These are phyloP conservation scores for Auxenochlorella pyrenoidosa DNA, from an alignment of 139 green algal species.

Conservation along the genomic window DNA sequence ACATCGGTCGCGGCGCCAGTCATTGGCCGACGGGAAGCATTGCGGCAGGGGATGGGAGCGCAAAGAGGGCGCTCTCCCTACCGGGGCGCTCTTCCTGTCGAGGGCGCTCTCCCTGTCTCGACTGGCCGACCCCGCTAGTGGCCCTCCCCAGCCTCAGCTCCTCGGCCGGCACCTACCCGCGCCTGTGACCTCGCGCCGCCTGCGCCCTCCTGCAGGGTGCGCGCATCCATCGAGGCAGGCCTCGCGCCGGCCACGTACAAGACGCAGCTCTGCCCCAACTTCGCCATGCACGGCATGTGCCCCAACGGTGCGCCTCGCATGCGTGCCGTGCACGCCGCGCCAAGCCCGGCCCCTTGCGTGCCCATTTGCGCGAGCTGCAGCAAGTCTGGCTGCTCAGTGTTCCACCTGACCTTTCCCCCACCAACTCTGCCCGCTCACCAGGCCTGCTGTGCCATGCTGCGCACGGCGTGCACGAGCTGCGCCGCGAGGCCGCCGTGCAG, in stretches of 20 bases:
- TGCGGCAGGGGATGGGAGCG: too few species aligned
- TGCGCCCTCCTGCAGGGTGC: neutral
- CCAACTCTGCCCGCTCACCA: neutral
- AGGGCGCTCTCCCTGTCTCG: neutral
- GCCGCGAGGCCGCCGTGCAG: slow-evolving; percentile 19
- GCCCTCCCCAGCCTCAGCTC: neutral
- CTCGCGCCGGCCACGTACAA: neutral
- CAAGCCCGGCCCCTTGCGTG: too few species aligned
- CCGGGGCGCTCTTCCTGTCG: too few species aligned
- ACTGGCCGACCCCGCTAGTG: too few species aligned
- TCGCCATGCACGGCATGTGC: neutral
- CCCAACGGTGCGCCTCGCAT: neutral
- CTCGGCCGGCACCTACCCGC: neutral
- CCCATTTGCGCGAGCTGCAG: neutral
- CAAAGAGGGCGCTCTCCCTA: too few species aligned
- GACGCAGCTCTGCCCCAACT: neutral
- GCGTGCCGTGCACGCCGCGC: neutral
- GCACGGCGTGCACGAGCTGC: neutral
- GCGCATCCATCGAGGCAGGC: neutral
- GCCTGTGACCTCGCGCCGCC: too few species aligned
- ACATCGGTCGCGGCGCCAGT: too few species aligned
- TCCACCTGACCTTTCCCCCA: too few species aligned
- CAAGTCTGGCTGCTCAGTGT: neutral
- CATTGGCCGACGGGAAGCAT: too few species aligned
- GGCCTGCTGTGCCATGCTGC: neutral